Evolutionary conservation across 805 yeast species (phyloP), one percentile per base, ranked within the genome.

Genomic region (Ogataea kodamae): DNA sequence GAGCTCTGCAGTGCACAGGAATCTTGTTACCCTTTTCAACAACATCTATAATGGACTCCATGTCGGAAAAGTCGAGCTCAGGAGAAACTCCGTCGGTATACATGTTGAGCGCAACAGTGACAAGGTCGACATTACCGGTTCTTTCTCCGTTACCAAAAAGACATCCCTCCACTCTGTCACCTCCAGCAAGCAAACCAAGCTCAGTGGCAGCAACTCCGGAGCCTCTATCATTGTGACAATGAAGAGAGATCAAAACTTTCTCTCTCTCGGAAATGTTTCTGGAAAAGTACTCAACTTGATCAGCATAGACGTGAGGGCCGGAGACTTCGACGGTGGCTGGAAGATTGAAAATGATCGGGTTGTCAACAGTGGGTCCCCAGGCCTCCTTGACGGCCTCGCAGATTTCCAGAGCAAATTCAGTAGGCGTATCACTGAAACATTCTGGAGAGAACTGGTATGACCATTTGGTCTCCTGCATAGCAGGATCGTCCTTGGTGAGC

Each of bases 121-220:
- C 77, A 44, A 81, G 65, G 59, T 81, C 90, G 48, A 81, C 89
- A 57, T 81, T 81, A 65, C 90, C 90, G 18, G 90, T 81, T 65
- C 90, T 70, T 68, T 81, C 90, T 63, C 90, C 90, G 59, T 81
- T 81, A 52, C 89, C 89, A 45, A 81, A 81, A 25, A 81, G 66
- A 67, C 89, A 81, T 37, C 90, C 90, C 62, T 81, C 90, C 32
- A 81, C 84, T 66, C 90, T 72, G 61, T 81, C 89, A 40, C 84
- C 90, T 53, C 90, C 90, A n/a, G 88, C 90, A 51, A 81, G 62
- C 19, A 78, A 49, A 49, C 87, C 89, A 41, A 81, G 65, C 58
- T 81, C 90, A 28, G 86, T 69, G 16, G 90, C 90, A 27, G 90
- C 90, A 35, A 81, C 88, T 54, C 86, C 88, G 56, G 86, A 80